Evolutionary conservation across 2,329 filamentous ascomycete genomes (phyloP).

Genomic region (Sporothrix pallida): DNA sequence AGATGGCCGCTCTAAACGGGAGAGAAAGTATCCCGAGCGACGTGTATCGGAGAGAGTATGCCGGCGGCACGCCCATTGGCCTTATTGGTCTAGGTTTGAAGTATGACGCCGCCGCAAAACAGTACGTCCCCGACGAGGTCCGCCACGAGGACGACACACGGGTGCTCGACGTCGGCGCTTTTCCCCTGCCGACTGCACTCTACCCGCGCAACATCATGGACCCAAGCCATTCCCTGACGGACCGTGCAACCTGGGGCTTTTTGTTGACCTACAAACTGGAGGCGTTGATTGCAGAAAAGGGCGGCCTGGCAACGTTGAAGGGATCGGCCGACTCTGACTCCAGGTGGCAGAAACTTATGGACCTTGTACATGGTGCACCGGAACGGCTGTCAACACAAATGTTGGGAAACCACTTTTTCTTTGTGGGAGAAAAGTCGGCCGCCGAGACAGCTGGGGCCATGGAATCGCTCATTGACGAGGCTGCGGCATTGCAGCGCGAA

Average conservation of each 20-base stretch:
- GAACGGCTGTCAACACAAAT: neutral
- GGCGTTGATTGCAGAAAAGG: neutral
- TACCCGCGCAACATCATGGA: neutral
- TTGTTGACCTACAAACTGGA: slow-evolving; percentile 11
- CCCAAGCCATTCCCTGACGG: neutral
- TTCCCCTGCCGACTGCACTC: neutral
- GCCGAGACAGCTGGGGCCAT: neutral
- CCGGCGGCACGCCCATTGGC: neutral
- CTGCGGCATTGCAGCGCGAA: neutral
- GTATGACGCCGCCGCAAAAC: neutral
- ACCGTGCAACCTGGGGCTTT: slow-evolving; percentile 9
- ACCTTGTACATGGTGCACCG: neutral
- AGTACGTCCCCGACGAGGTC: neutral
- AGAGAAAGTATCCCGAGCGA: neutral
- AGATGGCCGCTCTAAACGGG: neutral
- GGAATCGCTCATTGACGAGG: neutral
- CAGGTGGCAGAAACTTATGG: neutral
- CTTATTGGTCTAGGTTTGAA: neutral
- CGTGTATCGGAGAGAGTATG: neutral
- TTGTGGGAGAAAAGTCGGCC: slow-evolving; percentile 9
- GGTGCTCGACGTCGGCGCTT: neutral
- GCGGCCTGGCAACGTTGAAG: neutral
- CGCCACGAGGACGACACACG: neutral
- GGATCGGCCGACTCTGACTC: neutral
- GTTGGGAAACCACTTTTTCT: slow-evolving; percentile 7